Evolutionary conservation across 208 protist genomes (phyloP), one percentile per base, ranked within the genome.

Genomic region (Strigomonas galati): DNA sequence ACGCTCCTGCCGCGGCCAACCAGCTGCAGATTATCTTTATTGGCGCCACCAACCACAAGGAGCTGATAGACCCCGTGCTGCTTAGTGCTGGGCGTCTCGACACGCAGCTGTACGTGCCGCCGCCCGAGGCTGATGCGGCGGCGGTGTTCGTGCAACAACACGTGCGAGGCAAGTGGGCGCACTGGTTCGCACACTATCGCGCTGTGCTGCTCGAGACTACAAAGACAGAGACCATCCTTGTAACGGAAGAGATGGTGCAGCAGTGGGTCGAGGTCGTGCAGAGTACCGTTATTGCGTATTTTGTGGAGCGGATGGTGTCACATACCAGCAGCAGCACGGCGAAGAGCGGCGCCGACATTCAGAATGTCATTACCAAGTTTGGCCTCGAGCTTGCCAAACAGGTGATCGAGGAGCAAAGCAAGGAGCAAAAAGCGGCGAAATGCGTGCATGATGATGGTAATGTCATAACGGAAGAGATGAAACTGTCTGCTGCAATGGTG

Each of bases 61-160:
- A 87, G 24, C 60, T 82, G 51, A 54, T 95, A 0, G 86, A 95
- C 57, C 86, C 80, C 17, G 66, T 85, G 23, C 62, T 95, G 40
- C 78, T 95, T 28, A 83, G 86, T 26, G 76, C 86, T 12, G 89
- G 89, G 1, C 81, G 89, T 12, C 82, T 95, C 28, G 89, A 95
- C 69, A 91, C 84, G 15, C 64, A 83, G 15, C 28, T 95, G 1
- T 71, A 81, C 24, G 82, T 95, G n/a, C 79, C 84, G 19, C 72
- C 87, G 23, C 89, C 86, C 4, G 85, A 88, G 52, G 32, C 65
- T 1, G 69, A 26, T 23, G 85, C 86, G 21, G 69, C 86, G 9
- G 72, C 62, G 31, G 61, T 46, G 15, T 61, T 95, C 7, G 74
- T 79, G 6, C 43, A 62, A 21, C 74, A 73, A 21, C 76, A 88